These are phyloP conservation scores for Candida quercuum DNA, from an alignment of 805 yeast genomes.

Conservation along the genomic window DNA sequence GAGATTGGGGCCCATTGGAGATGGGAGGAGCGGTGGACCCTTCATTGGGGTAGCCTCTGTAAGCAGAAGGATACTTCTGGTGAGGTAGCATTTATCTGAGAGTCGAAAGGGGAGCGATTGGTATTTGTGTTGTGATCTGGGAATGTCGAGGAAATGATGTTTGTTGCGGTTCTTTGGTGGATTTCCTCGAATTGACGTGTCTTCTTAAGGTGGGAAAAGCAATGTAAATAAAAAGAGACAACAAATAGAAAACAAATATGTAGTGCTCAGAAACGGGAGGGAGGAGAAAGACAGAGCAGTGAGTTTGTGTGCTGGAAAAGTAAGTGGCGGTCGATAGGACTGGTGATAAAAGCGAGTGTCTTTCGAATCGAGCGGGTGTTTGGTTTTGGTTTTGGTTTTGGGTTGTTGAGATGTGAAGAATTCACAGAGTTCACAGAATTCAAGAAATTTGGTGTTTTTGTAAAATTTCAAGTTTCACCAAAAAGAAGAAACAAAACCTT, in stretches of 20 bases:
- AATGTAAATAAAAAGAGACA: neutral
- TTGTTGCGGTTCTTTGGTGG: too few species aligned
- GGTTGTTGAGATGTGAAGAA: too few species aligned
- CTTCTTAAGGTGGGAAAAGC: neutral
- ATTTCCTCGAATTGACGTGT: too few species aligned
- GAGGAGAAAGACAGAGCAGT: too few species aligned
- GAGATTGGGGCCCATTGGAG: slow-evolving; percentile 39
- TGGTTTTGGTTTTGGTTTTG: too few species aligned
- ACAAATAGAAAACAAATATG: neutral
- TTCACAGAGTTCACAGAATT: too few species aligned
- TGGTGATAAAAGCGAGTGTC: neutral
- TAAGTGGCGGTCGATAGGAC: neutral
- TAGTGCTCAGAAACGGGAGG: too few species aligned
- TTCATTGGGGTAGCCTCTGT: slow-evolving; percentile 8
- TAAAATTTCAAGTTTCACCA: neutral
- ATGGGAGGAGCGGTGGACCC: neutral
- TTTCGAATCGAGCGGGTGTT: too few species aligned
- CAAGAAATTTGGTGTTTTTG: too few species aligned
- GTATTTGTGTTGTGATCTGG: neutral
- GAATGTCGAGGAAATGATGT: neutral
- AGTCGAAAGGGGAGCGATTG: neutral
- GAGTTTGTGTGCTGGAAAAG: too few species aligned
- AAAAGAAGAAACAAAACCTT: neutral
- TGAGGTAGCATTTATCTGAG: slow-evolving; percentile 12
- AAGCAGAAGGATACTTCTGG: slow-evolving; percentile 19